Percentiles rank a stretch among this genome's conserved stretches.
Evolutionary conservation across 176 grass and related monocot species (phyloP).

Genomic region (Olyra latifolia): DNA sequence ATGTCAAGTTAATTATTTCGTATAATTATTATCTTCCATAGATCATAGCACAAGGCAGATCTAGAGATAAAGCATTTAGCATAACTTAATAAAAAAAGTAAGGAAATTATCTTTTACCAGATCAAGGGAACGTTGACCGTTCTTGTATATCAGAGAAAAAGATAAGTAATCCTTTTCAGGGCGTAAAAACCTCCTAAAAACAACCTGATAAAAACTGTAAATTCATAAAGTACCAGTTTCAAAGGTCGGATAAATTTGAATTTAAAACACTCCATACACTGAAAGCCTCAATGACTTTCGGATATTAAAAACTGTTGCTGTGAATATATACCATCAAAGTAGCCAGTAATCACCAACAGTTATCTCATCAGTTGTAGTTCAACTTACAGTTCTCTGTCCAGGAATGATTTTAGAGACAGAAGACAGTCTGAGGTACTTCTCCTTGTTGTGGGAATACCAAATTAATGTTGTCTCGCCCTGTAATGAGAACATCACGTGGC

Average conservation of each 20-base stretch:
- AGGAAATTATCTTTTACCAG: constrained; percentile 62
- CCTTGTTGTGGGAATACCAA: constrained; percentile 90
- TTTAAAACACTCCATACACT: background rate
- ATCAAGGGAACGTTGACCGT: constrained; percentile 93
- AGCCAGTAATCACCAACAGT: constrained; percentile 3
- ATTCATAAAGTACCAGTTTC: constrained; percentile 22
- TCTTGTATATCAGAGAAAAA: constrained; percentile 93
- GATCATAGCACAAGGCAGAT: constrained; percentile 14
- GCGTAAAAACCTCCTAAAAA: constrained; percentile 82
- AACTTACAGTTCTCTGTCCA: constrained; percentile 92
- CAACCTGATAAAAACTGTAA: constrained; percentile 47
- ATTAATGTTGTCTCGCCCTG: constrained; percentile 83
- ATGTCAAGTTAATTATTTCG: too few relatives aligned
- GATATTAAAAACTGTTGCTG: background rate
- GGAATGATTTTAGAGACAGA: constrained; percentile 80
- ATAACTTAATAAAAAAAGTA: constrained; percentile 1
- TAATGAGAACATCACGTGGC: constrained; percentile 6
- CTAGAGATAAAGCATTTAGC: constrained; percentile 26
- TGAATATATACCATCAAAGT: background rate
- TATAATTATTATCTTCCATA: background rate
- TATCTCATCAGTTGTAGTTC: constrained; percentile 15
- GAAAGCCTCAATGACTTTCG: background rate
- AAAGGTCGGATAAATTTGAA: constrained; percentile 19
- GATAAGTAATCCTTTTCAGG: constrained; percentile 98
- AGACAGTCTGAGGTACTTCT: constrained; percentile 68